Base-by-base conservation (phyloP, 345 rosid species). In the Eutrema japonicum region DNA sequence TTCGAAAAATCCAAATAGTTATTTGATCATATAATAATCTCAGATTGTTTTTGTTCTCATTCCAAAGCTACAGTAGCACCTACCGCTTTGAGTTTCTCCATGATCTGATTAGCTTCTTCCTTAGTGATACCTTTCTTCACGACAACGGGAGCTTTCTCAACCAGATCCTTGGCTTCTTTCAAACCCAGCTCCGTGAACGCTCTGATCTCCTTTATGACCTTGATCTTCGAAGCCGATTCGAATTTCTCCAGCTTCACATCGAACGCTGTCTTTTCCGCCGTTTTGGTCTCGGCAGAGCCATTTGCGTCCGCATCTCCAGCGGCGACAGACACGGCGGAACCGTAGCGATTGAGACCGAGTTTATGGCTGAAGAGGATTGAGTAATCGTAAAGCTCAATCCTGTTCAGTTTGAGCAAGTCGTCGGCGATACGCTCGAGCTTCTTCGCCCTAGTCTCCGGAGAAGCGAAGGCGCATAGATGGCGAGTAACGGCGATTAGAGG, bases 371-470 rank as follows among this genome's bases (percentile, higher is more conserved):
- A 87, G 69, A 95, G 93, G 82, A 88, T 80, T 47, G 89, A 73
- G 79, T 89, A 95, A 56, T 95, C 96, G 65, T 80, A 68, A 12
- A 89, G 85, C 81, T 91, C 96, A 46, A 91, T 84, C 64, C 85
- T 80, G n/a, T 84, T 85, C 7, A 94, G 89, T 54, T 79, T 84
- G 48, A 87, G 86, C 12, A 89, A 86, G 10, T 86, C 88, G 72
- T 88, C 92, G 46, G 97, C 88, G 58, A 95, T 86, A 8, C 96
- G 90, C 68, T 92, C 97, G 29, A 91, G 95, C 71, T 95, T 95
- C 80, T 85, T 86, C 13, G 92, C 82, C 10, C 85, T 83, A 18
- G 82, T 5, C 52, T 82, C 88, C 6, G 61, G 13, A 46, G 75
- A 76, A 36, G 60, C 67, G 40, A 70, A 35, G 58, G 78, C 61